A percentile compares a stretch with the other conserved stretches of the same genome.
Conservation (phyloP, 306 rosid genomes). For the Astragalus membranaceus region DNA sequence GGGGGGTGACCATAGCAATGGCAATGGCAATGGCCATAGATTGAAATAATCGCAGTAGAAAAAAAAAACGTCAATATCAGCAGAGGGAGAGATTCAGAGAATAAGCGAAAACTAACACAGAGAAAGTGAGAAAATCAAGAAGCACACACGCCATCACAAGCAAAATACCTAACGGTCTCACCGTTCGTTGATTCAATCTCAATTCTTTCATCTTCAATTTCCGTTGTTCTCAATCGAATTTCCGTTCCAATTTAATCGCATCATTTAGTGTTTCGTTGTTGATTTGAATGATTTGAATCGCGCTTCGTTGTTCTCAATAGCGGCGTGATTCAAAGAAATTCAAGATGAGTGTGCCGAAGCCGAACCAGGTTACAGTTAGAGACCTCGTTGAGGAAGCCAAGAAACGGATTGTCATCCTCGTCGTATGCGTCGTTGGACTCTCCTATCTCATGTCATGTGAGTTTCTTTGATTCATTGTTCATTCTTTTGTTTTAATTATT, state of each 20-base stretch:
- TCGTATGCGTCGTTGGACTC: conserved; percentile 77
- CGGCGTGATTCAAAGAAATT: not conserved
- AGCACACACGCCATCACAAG: not conserved
- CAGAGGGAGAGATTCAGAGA: not conserved
- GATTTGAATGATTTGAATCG: conserved; percentile 6
- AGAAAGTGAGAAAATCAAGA: conserved; percentile 18
- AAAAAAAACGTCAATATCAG: conserved; percentile 2
- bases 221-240: not conserved
- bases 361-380: conserved; percentile 55
- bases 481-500: not conserved
- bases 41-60: no score
- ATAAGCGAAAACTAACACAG: conserved; percentile 17
- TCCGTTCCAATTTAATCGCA: not conserved
- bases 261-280: not conserved
- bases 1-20: no score
- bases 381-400: conserved; percentile 97
- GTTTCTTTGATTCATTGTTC: conserved; percentile 11
- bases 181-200: not conserved
- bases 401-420: conserved; percentile 76
- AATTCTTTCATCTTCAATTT: not conserved
- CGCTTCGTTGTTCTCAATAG: not conserved
- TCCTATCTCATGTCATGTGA: conserved; percentile 94
- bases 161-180: conserved; percentile 11
- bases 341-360: conserved; percentile 23
- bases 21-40: no score